Conservation (phyloP, 2,329 filamentous ascomycete species). For the Magnaporthiopsis incrustans region DNA sequence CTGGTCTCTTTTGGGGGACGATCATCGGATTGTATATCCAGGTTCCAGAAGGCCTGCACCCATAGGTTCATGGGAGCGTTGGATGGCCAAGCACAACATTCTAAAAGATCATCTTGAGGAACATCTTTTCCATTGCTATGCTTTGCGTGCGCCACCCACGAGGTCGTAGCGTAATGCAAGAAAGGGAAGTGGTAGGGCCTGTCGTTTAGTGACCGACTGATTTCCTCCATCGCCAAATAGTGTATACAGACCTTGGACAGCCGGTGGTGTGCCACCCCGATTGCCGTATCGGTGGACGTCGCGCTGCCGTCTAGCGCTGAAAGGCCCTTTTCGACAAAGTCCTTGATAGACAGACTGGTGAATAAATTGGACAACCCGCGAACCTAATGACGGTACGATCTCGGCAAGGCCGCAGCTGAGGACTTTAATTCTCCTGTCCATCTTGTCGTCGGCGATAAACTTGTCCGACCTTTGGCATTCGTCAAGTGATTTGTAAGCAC, state of each 20-base stretch:
- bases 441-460: slow-evolving; percentile 12
- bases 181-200: no score
- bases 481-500: slow-evolving; percentile 13
- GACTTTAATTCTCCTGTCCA: slow-evolving; percentile 14
- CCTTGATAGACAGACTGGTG: slow-evolving; percentile 26
- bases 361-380: slow-evolving; percentile 22
- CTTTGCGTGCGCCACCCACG: no score
- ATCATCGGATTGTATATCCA: background rate
- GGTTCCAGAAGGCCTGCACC: no score
- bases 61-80: no score
- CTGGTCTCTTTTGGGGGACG: background rate
- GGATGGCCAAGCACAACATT: no score
- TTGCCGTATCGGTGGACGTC: background rate
- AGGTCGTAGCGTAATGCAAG: no score
- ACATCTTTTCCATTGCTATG: no score
- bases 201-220: no score
- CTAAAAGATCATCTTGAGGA: no score
- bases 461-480: slow-evolving; percentile 13
- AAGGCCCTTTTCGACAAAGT: slow-evolving; percentile 19
- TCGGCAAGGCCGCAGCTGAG: slow-evolving; percentile 24
- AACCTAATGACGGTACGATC: slow-evolving; percentile 4
- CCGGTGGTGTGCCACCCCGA: background rate
- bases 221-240: no score
- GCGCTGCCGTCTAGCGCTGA: background rate
- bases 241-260: no score